Evolutionary conservation across 2,329 filamentous ascomycete species (phyloP).

Genomic region (Arthrobotrys sinensis): DNA sequence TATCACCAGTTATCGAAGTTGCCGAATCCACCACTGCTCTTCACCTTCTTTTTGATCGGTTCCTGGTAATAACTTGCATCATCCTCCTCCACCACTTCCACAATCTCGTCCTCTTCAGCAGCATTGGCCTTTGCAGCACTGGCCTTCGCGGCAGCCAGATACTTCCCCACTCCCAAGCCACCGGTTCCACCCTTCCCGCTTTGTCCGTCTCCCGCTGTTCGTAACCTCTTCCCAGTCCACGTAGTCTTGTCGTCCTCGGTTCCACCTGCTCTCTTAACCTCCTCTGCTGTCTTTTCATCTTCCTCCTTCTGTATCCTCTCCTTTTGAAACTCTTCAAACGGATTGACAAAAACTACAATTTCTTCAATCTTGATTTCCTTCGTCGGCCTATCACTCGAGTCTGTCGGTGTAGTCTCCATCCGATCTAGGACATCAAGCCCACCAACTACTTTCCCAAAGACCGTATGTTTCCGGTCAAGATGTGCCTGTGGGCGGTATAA

Average conservation of each 20-base stretch:
- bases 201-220: slow-evolving; percentile 71
- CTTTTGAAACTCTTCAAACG: slow-evolving; percentile 92
- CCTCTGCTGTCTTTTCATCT: slow-evolving; percentile 74
- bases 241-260: slow-evolving; percentile 91
- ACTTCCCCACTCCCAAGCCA: slow-evolving; percentile 79
- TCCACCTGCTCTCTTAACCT: slow-evolving; percentile 77
- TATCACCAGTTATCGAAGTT: slow-evolving; percentile 92
- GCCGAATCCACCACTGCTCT: slow-evolving; percentile 82
- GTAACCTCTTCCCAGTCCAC: slow-evolving; percentile 94
- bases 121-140: slow-evolving; percentile 19
- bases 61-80: slow-evolving; percentile 73
- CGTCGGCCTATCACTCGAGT: slow-evolving; percentile 81
- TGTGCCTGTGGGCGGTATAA: slow-evolving; percentile 88
- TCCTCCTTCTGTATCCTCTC: slow-evolving; percentile 78
- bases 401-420: slow-evolving; percentile 83
- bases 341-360: slow-evolving; percentile 89
- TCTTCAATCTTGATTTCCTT: slow-evolving; percentile 86
- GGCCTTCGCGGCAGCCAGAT: slow-evolving; percentile 77
- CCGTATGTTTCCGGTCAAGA: slow-evolving; percentile 92
- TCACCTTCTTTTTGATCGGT: slow-evolving; percentile 85
- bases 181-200: slow-evolving; percentile 70
- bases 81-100: slow-evolving; percentile 75
- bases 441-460: slow-evolving; percentile 88
- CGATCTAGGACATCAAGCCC: slow-evolving; percentile 79
- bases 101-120: slow-evolving; percentile 72